Percentiles rank a stretch among this genome's conserved stretches.
Evolutionary conservation across 225 moss, liverwort and hornwort species (phyloP).

Genomic region (Rhytidiadelphus loreus): DNA sequence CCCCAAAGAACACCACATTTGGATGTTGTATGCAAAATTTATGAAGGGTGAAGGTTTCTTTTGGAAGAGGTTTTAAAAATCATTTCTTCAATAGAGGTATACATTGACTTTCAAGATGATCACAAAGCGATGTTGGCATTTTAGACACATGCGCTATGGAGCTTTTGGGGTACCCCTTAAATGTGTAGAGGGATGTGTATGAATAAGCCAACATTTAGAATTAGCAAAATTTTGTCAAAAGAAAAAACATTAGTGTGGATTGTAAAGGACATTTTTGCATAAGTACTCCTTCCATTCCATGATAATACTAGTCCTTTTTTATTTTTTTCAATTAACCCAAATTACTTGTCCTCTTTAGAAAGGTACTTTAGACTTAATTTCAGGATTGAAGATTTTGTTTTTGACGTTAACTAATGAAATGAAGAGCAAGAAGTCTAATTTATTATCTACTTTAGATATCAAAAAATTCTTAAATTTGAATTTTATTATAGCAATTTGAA

Average conservation of each 20-base stretch:
- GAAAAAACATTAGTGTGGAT: neutral
- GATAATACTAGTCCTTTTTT: neutral
- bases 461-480: neutral
- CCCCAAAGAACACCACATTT: neutral
- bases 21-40: too few relatives aligned
- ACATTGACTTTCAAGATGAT: neutral
- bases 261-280: neutral
- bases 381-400: neutral
- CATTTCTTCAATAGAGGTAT: neutral
- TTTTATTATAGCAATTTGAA: neutral
- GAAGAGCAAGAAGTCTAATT: neutral
- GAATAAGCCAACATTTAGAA: neutral
- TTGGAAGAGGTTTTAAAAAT: too few relatives aligned
- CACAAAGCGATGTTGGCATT: accelerated
- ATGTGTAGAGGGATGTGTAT: accelerated
- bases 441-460: neutral
- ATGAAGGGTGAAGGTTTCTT: neutral
- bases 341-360: neutral
- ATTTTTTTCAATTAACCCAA: neutral
- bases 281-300: accelerated
- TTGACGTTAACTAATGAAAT: neutral
- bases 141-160: neutral
- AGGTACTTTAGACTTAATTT: accelerated
- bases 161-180: neutral
- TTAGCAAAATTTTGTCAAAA: neutral